Base-by-base conservation (phyloP, 1,139 yeast species). In the Wickerhamomyces sp. region DNA sequence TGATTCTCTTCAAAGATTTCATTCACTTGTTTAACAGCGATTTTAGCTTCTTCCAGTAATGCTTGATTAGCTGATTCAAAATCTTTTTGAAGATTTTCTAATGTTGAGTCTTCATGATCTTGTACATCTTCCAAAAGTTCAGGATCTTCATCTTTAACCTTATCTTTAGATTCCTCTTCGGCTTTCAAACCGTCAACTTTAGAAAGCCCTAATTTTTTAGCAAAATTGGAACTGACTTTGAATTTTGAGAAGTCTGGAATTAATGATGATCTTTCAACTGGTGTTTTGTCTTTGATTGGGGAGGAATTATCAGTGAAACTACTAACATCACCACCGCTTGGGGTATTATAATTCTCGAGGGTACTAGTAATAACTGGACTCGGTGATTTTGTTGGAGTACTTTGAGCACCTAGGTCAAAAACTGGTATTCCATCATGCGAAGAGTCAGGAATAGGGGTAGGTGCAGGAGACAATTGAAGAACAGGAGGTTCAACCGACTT, bases 221-320 rank as follows among this genome's bases (percentile, higher is more conserved):
- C 58, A 45, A 58, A 57, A 10, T 33, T 52, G 1, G 47, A 33
- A 16, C 58, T 55, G 15, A 55, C 53, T 14, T 53, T 59, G 32
- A 58, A 41, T 32, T 53, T 55, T 4, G 55, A 43, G 15, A 58
- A 44, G 41, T 57, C 60, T 8, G 65, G 62, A 3, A 61, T 42
- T 17, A 56, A 33, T 1, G 55, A 45, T 39, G 37, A 52, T 42
- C 58, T 51, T 12, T 48, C 48, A 25, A 39, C 35, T 7, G 54
- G 61, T 44, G 35, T 15, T 39, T 54, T 46, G 54, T 40, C 24
- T 42, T 49, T 31, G 36, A 48, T 36, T 3, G 60, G 51, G 3
- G 49, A 40, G 2, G 49, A 45, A 12, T 56, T 50, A 20, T 37
- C 28, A n/a, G 45, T 35, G n/a, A 40, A 31, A 16, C 37, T 43